A percentile compares a stretch with the other conserved stretches of the same genome.
Conservation (phyloP, 169 alveolate genomes). For the Eimeria zaria region DNA sequence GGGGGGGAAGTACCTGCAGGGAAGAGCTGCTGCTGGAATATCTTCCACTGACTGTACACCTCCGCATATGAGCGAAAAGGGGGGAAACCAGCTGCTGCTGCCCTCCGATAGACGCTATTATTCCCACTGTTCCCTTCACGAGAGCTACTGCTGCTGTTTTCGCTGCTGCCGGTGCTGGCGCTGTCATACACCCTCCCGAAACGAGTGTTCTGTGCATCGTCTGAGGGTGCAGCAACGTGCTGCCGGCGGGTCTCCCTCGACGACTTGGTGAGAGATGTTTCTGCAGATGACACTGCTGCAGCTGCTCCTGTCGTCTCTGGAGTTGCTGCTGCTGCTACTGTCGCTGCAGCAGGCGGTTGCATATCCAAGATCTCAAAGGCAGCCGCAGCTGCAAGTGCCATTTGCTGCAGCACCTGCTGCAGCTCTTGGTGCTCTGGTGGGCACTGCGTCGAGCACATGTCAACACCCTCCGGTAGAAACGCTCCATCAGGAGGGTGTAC, state of each 20-base stretch:
- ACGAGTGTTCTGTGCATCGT: not conserved
- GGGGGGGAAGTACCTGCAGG: conserved; percentile 67
- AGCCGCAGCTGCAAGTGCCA: conserved; percentile 61
- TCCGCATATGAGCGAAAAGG: conserved; percentile 38
- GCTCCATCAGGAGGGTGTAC: conserved; percentile 61
- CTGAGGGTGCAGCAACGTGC: not conserved
- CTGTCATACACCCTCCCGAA: not conserved
- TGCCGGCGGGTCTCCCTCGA: not conserved
- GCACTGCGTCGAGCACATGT: not conserved
- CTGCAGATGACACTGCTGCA: not conserved
- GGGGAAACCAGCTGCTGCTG: conserved; percentile 60
- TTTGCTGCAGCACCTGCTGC: conserved; percentile 60
- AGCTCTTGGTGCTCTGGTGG: conserved; percentile 9
- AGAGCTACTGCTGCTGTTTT: not conserved
- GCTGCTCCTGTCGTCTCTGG: conserved; percentile 1
- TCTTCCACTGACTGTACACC: conserved; percentile 45
- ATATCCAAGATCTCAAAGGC: conserved; percentile 32
- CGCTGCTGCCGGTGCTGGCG: conserved; percentile 14
- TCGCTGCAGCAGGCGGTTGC: conserved; percentile 39
- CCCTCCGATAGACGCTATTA: conserved; percentile 22
- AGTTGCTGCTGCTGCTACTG: too few relatives aligned
- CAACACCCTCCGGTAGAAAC: not conserved
- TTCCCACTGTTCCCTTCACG: not conserved
- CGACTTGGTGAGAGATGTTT: not conserved
- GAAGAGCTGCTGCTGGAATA: conserved; percentile 28